These are phyloP conservation scores for Pseudisothecium myosuroides DNA, from an alignment of 225 moss, liverwort and hornwort species.

Conservation along the genomic window DNA sequence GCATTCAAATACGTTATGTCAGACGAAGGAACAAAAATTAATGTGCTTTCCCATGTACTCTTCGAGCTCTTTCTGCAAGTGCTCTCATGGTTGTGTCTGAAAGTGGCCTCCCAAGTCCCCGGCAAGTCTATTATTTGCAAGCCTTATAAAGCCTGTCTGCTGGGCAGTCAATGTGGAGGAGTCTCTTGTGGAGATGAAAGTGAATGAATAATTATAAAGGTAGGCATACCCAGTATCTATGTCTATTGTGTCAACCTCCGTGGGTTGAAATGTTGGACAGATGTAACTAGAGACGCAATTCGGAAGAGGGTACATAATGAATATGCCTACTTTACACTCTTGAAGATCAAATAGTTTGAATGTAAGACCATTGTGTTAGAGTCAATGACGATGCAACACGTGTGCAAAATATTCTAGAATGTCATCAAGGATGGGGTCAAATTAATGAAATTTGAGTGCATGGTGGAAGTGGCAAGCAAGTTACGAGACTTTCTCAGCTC, in stretches of 20 bases:
- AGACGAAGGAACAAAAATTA: not conserved
- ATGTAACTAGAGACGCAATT: not conserved
- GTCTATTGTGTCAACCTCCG: no score
- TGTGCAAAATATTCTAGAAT: not conserved
- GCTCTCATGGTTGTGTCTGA: not conserved
- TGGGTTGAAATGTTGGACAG: not conserved
- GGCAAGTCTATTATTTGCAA: not conserved
- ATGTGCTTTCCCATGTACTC: not conserved
- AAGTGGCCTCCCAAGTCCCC: not conserved
- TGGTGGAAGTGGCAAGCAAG: not conserved
- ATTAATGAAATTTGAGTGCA: not conserved
- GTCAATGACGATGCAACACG: not conserved
- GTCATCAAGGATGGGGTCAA: not conserved
- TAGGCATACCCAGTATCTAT: not conserved
- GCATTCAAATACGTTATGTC: not conserved
- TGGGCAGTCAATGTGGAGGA: no score
- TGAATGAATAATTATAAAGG: not conserved
- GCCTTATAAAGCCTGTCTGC: not conserved
- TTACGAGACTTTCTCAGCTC: not conserved
- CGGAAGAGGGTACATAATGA: not conserved
- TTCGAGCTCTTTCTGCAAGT: not conserved
- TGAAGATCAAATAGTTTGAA: not conserved
- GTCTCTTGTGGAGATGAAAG: not conserved
- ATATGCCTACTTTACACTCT: not conserved
- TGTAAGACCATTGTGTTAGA: not conserved